These are phyloP conservation scores for Alternaria metachromatica DNA, from an alignment of 2,329 filamentous ascomycete species.

Conservation along the genomic window DNA sequence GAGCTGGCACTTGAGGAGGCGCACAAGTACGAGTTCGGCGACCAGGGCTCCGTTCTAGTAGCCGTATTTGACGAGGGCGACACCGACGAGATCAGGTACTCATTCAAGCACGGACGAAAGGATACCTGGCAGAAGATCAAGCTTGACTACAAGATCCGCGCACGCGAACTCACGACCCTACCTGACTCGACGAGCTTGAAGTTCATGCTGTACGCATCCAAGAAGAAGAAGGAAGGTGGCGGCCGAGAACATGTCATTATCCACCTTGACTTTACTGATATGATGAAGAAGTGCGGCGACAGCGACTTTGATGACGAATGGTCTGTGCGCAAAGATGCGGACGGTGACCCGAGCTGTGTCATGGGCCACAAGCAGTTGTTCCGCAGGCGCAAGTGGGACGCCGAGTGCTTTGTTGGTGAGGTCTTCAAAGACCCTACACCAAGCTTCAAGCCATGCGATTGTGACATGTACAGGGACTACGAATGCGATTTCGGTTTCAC, in stretches of 20 bases:
- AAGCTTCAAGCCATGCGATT: constrained; percentile 77
- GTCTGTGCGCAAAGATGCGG: constrained; percentile 80
- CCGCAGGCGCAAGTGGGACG: constrained; percentile 81
- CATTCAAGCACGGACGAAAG: constrained; percentile 81
- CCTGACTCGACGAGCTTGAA: constrained; percentile 92
- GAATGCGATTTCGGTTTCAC: constrained; percentile 96
- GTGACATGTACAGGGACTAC: constrained; percentile 77
- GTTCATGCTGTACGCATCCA: constrained; percentile 76
- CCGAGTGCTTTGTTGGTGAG: constrained; percentile 86
- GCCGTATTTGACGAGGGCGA: constrained; percentile 73
- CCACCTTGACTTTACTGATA: constrained; percentile 80
- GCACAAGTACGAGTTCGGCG: constrained; percentile 96
- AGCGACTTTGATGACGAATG: constrained; percentile 81
- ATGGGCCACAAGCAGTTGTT: constrained; percentile 97
- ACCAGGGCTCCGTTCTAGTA: constrained; percentile 86
- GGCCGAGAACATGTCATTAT: constrained; percentile 69
- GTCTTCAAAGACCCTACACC: constrained; percentile 81
- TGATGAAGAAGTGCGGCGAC: constrained; percentile 79
- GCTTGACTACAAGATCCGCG: constrained; percentile 73
- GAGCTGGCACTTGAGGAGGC: constrained; percentile 74
- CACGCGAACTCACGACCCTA: constrained; percentile 81
- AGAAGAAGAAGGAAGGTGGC: constrained; percentile 50
- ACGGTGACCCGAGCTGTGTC: constrained; percentile 83
- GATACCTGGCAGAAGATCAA: constrained; percentile 74
- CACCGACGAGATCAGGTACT: constrained; percentile 75